Percentiles rank a stretch among this genome's conserved stretches.
Evolutionary conservation across 2,329 filamentous ascomycete species (phyloP).

Genomic region (Sporothrix pseudoabietina): DNA sequence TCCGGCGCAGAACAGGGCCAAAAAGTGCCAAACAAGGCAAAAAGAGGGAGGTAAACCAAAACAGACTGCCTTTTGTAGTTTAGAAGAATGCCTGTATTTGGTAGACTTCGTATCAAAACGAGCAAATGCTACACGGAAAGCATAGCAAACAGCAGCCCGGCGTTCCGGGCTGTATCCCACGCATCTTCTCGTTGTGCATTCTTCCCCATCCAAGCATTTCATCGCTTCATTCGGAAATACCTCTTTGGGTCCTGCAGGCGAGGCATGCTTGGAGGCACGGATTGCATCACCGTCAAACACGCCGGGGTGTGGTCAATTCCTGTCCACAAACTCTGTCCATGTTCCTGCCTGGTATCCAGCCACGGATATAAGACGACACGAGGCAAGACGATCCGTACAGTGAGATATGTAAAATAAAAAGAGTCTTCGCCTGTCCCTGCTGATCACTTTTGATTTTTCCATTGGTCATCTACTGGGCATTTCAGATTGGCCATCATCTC

Average conservation of each 20-base stretch:
- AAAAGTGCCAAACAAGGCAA: neutral
- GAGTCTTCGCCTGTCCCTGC: neutral
- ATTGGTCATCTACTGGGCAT: neutral
- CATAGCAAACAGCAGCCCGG: neutral
- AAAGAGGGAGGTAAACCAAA: neutral
- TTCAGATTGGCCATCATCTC: neutral
- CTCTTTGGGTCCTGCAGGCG: constrained; percentile 25
- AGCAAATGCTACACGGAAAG: neutral
- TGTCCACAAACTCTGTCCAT: neutral
- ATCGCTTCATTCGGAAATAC: neutral
- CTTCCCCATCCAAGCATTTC: neutral
- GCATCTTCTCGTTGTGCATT: neutral
- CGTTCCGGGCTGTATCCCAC: neutral
- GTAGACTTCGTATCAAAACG: neutral
- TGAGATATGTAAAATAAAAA: neutral
- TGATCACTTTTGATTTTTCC: neutral
- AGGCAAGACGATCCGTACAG: neutral
- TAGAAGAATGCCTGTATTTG: neutral
- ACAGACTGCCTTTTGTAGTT: neutral
- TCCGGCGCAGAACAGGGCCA: constrained; percentile 8
- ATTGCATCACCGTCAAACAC: constrained; percentile 20
- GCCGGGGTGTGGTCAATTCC: neutral
- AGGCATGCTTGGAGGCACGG: constrained; percentile 32
- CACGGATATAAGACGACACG: neutral
- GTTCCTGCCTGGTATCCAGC: neutral